Evolutionary conservation across 805 yeast genomes (phyloP).

Genomic region (Yarrowia yakushimensis): DNA sequence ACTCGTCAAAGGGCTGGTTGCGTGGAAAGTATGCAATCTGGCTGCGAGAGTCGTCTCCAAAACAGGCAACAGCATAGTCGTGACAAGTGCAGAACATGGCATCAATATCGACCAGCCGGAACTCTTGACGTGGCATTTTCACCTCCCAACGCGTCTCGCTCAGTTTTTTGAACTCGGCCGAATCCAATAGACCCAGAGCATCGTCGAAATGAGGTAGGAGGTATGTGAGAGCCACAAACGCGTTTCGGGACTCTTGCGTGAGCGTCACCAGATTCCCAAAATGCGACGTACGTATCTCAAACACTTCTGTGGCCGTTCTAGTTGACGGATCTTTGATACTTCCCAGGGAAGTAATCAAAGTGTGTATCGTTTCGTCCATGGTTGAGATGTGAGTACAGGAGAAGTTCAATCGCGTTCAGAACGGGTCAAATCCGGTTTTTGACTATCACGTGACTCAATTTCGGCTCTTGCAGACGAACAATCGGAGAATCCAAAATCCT

Average conservation of each 20-base stretch:
- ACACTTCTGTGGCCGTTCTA: not conserved
- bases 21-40: not conserved
- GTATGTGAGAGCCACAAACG: conserved; percentile 3
- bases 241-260: conserved; percentile 1
- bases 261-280: conserved; percentile 2
- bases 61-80: not conserved
- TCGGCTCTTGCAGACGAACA: no score
- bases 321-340: conserved; percentile 7
- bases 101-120: not conserved
- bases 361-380: conserved; percentile 18
- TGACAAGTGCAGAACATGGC: conserved; percentile 21
- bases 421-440: no score
- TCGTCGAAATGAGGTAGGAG: conserved; percentile 2
- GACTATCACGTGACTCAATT: no score
- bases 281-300: conserved; percentile 6
- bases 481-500: no score
- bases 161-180: conserved; percentile 2
- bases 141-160: conserved; percentile 1
- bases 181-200: not conserved
- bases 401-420: no score
- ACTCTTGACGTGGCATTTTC: not conserved
- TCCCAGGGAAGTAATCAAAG: not conserved
- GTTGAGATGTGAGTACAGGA: no score
- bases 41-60: not conserved
- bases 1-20: conserved; percentile 10